Base-by-base conservation (phyloP, 2,329 filamentous ascomycete species). In the Microsporum canis region DNA sequence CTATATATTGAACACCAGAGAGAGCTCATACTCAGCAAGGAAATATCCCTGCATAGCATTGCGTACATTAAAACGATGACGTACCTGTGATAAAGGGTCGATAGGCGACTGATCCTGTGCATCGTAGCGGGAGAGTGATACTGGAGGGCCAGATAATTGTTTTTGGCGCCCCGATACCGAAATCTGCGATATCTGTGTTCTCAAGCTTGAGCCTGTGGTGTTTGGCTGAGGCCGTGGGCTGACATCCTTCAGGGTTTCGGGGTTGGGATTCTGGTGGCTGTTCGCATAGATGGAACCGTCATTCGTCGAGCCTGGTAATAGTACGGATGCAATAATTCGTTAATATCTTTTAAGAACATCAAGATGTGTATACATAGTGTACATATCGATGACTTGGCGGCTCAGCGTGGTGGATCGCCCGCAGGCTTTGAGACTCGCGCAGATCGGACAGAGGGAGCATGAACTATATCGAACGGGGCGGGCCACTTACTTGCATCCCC, bases 41-140 rank as follows among this genome's bases (percentile, higher is more conserved):
- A 57, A 29, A 39, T 41, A 41, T 61, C 53, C 43, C 53, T 61
- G 38, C 31, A 57, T 57, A 47, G 49, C 60, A 39, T 39, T 23
- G 51, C 39, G 34, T 23, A 60, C 61, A 41, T 62, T n/a, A 43
- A 43, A 60, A 58, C 53, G 38, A 39, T 49, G 27, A 73, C 79
- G 66, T 79, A 88, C 84, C 73, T 87, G 83, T 58, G 85, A 87
- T 65, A 88, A 76, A 61, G 85, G 85, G 71, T 88, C 85, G 64
- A 87, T 85, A 33, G 60, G 63, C 12, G 62, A 47, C 14, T 59
- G 49, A n/a, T 59, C 39, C 57, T 45, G 57, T 14, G 31, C 27
- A 14, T 59, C 57, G 41, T 47, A 47, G n/a, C 56, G 56, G 2
- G 33, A 34, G 12, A 23, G 12, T 5, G 49, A 34, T 31, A n/a